phyloP scores from a whole-genome alignment of 23 red algal species.

The Gracilaria gracilis region DNA sequence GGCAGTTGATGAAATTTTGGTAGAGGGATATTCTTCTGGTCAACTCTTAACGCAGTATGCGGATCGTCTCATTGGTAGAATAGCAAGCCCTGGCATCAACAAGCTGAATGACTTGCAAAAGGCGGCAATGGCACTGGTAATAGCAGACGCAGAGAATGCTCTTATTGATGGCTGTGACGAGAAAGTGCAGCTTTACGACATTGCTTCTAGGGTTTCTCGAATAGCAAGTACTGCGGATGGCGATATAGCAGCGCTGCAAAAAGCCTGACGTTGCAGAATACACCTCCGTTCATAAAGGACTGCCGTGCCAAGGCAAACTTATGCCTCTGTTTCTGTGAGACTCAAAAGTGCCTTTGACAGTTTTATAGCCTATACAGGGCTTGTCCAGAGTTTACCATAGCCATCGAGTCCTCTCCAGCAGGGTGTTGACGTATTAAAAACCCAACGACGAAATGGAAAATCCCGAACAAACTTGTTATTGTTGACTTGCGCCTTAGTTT shows the following conservation, averaged over 20 bases:
- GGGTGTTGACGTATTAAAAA: too few species aligned
- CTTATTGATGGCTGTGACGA: constrained; percentile 90
- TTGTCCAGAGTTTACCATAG: too few species aligned
- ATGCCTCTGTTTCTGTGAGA: too few species aligned
- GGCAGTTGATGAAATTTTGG: constrained; percentile 64
- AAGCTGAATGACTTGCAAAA: constrained; percentile 86
- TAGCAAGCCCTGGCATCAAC: background rate
- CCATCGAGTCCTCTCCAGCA: too few species aligned
- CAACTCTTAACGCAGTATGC: constrained; percentile 74
- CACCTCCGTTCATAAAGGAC: background rate
- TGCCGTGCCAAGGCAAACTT: too few species aligned
- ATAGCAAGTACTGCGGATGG: constrained; percentile 26
- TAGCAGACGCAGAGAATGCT: constrained; percentile 84
- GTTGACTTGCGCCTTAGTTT: too few species aligned
- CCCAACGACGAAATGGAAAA: too few species aligned
- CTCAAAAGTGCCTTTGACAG: too few species aligned
- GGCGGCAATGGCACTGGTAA: constrained; percentile 67
- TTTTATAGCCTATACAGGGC: too few species aligned
- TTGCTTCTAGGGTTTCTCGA: constrained; percentile 56
- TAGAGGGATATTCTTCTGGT: constrained; percentile 74
- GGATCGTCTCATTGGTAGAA: constrained; percentile 38
- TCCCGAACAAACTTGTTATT: too few species aligned
- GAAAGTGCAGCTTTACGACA: constrained; percentile 76
- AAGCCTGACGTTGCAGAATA: background rate
- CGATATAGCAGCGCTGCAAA: background rate